phyloP scores from a whole-genome alignment of 139 green algal species.

The Nannochloris sp. region DNA sequence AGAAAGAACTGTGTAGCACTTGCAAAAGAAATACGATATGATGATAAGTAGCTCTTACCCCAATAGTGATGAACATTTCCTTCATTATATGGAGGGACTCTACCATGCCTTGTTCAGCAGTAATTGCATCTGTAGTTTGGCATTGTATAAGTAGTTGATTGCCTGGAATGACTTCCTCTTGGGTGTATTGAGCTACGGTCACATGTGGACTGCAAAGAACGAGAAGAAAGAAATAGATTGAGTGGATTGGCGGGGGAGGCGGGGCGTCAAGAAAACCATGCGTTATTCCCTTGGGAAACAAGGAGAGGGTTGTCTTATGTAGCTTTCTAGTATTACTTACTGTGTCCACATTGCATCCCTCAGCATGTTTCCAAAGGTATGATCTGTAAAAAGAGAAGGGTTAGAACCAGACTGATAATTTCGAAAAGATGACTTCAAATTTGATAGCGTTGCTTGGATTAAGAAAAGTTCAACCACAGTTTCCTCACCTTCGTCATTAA shows the following conservation, averaged over 20 bases:
- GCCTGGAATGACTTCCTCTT: slow-evolving; percentile 20
- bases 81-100: slow-evolving; percentile 25
- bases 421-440: not conserved
- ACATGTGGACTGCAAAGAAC: slow-evolving; percentile 27
- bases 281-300: not conserved
- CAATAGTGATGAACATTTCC: slow-evolving; percentile 12
- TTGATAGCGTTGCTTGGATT: not conserved
- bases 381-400: slow-evolving; percentile 4
- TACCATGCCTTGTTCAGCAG: slow-evolving; percentile 15
- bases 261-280: not conserved
- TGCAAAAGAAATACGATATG: not conserved
- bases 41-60: not conserved
- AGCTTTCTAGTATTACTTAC: slow-evolving; percentile 11
- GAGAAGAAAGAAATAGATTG: slow-evolving; percentile 1
- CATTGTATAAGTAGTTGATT: slow-evolving; percentile 26
- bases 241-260: not conserved
- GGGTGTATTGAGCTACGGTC: slow-evolving; percentile 19
- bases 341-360: slow-evolving; percentile 31
- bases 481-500: not conserved
- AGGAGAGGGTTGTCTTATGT: no score
- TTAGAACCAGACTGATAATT: not conserved
- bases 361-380: slow-evolving; percentile 32
- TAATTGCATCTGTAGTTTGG: slow-evolving; percentile 16
- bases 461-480: not conserved
- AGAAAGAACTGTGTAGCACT: not conserved